Evolutionary conservation across 208 protist species (phyloP).

Genomic region (Trypanosoma platydactyli): DNA sequence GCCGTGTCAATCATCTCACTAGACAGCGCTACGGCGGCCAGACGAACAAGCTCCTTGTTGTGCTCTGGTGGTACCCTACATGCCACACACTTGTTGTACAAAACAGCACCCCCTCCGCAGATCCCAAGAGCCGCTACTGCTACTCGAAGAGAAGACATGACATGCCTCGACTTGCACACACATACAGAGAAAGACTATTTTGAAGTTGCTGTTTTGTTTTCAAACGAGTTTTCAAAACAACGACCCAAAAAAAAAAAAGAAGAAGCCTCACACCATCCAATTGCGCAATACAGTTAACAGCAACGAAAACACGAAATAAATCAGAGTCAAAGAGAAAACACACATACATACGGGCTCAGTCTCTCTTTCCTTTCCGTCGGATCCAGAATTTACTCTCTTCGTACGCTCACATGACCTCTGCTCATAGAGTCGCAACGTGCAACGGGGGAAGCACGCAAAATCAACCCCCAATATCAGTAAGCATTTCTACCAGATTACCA

Average conservation of each 20-base stretch:
- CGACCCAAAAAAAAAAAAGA: conserved; percentile 2
- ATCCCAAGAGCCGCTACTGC: conserved; percentile 47
- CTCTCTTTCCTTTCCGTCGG: too few relatives aligned
- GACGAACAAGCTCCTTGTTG: conserved; percentile 65
- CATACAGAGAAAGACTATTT: neutral
- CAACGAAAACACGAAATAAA: neutral
- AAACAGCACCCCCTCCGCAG: conserved; percentile 49
- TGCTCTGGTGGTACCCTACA: conserved; percentile 19
- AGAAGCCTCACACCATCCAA: too few relatives aligned
- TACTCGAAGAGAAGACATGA: conserved; percentile 30
- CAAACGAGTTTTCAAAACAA: neutral
- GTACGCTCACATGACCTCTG: neutral
- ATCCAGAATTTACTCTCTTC: too few relatives aligned
- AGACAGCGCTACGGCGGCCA: conserved; percentile 78
- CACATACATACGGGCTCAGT: neutral
- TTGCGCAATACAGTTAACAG: neutral
- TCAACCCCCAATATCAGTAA: neutral
- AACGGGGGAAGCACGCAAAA: neutral
- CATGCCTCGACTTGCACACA: neutral
- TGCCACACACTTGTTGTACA: conserved; percentile 37
- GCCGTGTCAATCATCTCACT: conserved; percentile 58
- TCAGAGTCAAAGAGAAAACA: neutral
- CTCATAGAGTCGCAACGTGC: neutral
- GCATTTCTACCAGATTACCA: conserved; percentile 1
- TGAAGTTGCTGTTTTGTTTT: neutral